These are phyloP conservation scores for Phyllosticta capitalensis DNA, from an alignment of 2,329 filamentous ascomycete species.

Conservation along the genomic window DNA sequence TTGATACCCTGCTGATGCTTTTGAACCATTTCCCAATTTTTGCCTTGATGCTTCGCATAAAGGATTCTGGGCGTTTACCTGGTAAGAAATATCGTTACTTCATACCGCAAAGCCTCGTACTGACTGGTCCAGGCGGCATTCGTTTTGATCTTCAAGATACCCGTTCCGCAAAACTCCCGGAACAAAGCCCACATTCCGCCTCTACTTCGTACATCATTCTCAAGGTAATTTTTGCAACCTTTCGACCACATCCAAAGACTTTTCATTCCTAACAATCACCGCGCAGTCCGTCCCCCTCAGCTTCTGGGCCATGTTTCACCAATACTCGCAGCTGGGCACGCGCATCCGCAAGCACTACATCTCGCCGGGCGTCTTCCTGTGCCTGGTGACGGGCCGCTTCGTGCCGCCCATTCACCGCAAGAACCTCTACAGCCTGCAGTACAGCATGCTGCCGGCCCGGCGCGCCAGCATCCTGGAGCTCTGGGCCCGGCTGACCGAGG, in stretches of 20 bases:
- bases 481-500: slow-evolving; percentile 55
- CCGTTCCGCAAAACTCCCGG: slow-evolving; percentile 31
- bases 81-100: slow-evolving; percentile 41
- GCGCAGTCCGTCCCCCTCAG: slow-evolving; percentile 83
- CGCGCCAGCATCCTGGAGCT: slow-evolving; percentile 75
- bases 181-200: slow-evolving; percentile 32
- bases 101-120: not conserved
- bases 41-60: slow-evolving; percentile 88
- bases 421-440: slow-evolving; percentile 91
- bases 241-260: slow-evolving; percentile 12
- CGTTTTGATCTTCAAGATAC: slow-evolving; percentile 81
- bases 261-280: not conserved
- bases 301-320: slow-evolving; percentile 89
- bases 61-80: slow-evolving; percentile 82
- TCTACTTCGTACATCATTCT: slow-evolving; percentile 77
- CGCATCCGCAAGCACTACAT: slow-evolving; percentile 94
- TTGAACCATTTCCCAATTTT: slow-evolving; percentile 97
- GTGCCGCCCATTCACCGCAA: slow-evolving; percentile 92
- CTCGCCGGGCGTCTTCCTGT: slow-evolving; percentile 76
- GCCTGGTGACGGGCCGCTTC: slow-evolving; percentile 80
- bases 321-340: slow-evolving; percentile 90
- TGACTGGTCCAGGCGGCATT: slow-evolving; percentile 54
- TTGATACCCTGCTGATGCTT: slow-evolving; percentile 87
- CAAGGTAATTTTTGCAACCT: slow-evolving; percentile 48
- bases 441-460: slow-evolving; percentile 86